Evolutionary conservation across 2,329 filamentous ascomycete species (phyloP).

Genomic region (Mycosphaerella arachidis): DNA sequence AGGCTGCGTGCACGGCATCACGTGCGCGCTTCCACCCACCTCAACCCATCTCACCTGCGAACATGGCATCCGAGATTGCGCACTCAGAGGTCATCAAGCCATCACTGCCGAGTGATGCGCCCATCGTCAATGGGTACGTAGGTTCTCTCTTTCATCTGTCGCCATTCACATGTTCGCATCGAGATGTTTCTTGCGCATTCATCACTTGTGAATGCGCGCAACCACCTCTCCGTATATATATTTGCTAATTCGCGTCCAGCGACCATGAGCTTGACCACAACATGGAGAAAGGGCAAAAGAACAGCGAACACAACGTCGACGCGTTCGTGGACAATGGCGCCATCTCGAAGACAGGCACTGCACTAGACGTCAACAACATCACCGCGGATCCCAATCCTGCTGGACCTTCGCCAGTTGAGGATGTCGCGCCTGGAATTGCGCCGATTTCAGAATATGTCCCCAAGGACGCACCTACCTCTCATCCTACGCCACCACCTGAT

Average conservation of each 20-base stretch:
- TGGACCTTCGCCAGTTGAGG: constrained; percentile 35
- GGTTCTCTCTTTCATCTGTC: background rate
- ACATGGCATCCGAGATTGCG: constrained; percentile 23
- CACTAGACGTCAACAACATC: constrained; percentile 16
- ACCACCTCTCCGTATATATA: background rate
- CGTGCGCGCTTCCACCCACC: constrained; percentile 12
- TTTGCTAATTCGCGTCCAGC: constrained; percentile 5
- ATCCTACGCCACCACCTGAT: constrained; percentile 40
- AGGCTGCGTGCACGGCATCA: constrained; percentile 17
- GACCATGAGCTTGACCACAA: constrained; percentile 13
- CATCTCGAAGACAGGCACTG: constrained; percentile 18
- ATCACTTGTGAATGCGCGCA: constrained; percentile 8
- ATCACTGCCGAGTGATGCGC: constrained; percentile 13
- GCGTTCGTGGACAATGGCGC: constrained; percentile 22
- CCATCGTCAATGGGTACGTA: constrained; percentile 22
- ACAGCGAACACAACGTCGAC: constrained; percentile 19
- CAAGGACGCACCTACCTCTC: constrained; percentile 39
- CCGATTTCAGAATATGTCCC: constrained; percentile 41
- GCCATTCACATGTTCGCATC: constrained; percentile 2
- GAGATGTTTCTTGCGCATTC: background rate
- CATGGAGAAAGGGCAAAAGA: constrained; percentile 10
- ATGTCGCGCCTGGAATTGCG: constrained; percentile 43
- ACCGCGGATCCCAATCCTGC: constrained; percentile 25
- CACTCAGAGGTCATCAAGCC: constrained; percentile 15
- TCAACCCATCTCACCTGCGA: constrained; percentile 2